A percentile compares a stretch with the other conserved stretches of the same genome.
Conservation (phyloP, 2,329 filamentous ascomycete species). For the Leptographium galeiforme region DNA sequence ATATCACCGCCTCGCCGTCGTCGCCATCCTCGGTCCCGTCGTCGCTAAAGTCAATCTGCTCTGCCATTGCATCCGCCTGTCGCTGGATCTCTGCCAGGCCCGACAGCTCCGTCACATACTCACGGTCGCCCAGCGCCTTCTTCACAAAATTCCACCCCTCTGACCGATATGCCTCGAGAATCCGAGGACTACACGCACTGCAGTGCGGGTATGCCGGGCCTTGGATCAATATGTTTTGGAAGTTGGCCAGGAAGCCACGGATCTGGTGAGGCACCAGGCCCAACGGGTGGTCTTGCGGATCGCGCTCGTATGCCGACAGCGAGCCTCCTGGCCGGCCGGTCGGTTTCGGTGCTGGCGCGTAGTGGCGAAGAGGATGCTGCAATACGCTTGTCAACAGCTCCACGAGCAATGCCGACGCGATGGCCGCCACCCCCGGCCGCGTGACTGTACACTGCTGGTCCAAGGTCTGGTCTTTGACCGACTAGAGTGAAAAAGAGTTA, state of each 20-base stretch:
- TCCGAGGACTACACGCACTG: conserved; percentile 61
- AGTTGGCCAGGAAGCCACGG: conserved; percentile 62
- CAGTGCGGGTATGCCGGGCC: conserved; percentile 69
- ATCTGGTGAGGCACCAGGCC: conserved; percentile 69
- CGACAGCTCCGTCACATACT: conserved; percentile 66
- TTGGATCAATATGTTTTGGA: conserved; percentile 59
- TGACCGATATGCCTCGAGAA: conserved; percentile 52
- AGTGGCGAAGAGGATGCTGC: conserved; percentile 65
- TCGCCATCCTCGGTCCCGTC: conserved; percentile 33
- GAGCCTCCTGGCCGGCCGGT: conserved; percentile 20
- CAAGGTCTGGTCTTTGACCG: conserved; percentile 83
- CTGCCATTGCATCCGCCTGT: conserved; percentile 36
- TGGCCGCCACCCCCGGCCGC: conserved; percentile 78
- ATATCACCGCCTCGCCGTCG: conserved; percentile 41
- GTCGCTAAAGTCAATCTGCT: conserved; percentile 48
- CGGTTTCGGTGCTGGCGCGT: conserved; percentile 41
- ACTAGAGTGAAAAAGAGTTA: conserved; percentile 34
- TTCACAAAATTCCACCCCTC: conserved; percentile 69
- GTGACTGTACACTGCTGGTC: conserved; percentile 98
- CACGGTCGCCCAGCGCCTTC: conserved; percentile 57
- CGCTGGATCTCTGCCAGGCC: conserved; percentile 61
- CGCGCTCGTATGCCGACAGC: conserved; percentile 33
- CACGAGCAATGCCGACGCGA: conserved; percentile 81
- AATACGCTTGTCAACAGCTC: conserved; percentile 79
- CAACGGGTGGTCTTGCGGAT: conserved; percentile 45